These are phyloP conservation scores for Pythium aquatile DNA, from an alignment of 352 stramenopile species.

Conservation along the genomic window DNA sequence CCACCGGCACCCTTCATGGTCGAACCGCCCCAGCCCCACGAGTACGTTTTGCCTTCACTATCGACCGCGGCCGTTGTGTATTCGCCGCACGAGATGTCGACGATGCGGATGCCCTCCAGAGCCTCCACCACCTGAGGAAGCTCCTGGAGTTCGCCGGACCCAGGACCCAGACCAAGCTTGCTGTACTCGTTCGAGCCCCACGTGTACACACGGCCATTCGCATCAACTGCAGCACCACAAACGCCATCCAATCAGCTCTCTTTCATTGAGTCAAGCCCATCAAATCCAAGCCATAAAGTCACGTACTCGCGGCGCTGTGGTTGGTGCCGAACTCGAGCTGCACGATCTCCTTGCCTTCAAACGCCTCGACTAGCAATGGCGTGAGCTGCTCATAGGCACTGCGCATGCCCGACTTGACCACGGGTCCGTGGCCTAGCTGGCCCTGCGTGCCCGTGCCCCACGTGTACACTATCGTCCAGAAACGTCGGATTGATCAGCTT, in stretches of 20 bases:
- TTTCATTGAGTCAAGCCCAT: neutral
- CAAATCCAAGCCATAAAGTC: neutral
- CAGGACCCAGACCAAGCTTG: slow-evolving; percentile 64
- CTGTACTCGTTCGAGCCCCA: slow-evolving; percentile 92
- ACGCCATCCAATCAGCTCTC: neutral
- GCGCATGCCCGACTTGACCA: slow-evolving; percentile 85
- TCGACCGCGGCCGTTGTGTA: slow-evolving; percentile 87
- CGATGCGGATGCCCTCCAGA: slow-evolving; percentile 68
- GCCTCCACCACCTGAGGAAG: slow-evolving; percentile 64
- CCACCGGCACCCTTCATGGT: slow-evolving; percentile 79
- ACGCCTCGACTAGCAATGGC: slow-evolving; percentile 65
- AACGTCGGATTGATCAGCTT: neutral
- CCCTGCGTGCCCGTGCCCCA: slow-evolving; percentile 87
- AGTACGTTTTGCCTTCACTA: slow-evolving; percentile 85
- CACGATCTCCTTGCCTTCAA: slow-evolving; percentile 61
- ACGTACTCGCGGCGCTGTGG: slow-evolving; percentile 80
- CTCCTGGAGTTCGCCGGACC: slow-evolving; percentile 45
- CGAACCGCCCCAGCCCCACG: slow-evolving; percentile 88
- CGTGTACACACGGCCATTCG: slow-evolving; percentile 61
- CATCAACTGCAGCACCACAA: slow-evolving; percentile 48
- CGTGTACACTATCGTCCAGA: slow-evolving; percentile 51
- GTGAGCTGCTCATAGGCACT: slow-evolving; percentile 83
- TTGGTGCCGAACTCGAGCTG: slow-evolving; percentile 74
- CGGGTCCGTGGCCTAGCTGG: slow-evolving; percentile 74
- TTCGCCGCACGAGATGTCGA: slow-evolving; percentile 83